A percentile compares a stretch with the other conserved stretches of the same genome.
Evolutionary conservation across 768 basidiomycete genomes (phyloP).

Genomic region (Collybia sp.): DNA sequence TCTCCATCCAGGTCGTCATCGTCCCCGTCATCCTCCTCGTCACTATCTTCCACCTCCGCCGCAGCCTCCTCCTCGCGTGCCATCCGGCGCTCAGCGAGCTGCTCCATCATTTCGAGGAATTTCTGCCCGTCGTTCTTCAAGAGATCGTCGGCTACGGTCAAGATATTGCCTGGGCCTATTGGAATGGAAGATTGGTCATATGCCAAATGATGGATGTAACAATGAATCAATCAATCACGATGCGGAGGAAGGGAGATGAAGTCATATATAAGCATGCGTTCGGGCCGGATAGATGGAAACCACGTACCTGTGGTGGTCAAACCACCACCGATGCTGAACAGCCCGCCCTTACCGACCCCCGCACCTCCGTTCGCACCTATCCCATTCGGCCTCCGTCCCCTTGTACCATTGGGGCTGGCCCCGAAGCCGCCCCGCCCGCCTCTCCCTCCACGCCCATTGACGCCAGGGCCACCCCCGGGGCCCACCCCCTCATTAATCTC

Average conservation of each 20-base stretch:
- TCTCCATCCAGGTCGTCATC: conserved; percentile 25
- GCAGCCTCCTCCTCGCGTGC: conserved; percentile 74
- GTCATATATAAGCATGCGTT: conserved; percentile 11
- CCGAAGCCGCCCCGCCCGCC: conserved; percentile 13
- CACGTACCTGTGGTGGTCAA: conserved; percentile 77
- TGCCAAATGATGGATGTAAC: too few species aligned
- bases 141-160: conserved; percentile 97
- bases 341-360: conserved; percentile 55
- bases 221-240: too few species aligned
- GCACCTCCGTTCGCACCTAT: conserved; percentile 21
- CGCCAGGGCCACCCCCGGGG: conserved; percentile 5
- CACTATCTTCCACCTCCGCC: conserved; percentile 40
- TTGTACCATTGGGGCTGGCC: conserved; percentile 15
- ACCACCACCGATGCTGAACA: conserved; percentile 77
- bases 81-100: conserved; percentile 91
- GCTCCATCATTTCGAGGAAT: conserved; percentile 99
- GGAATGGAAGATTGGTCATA: too few species aligned
- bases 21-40: conserved; percentile 38
- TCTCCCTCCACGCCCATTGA: conserved; percentile 10
- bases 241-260: not conserved
- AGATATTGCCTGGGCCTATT: conserved; percentile 83
- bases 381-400: conserved; percentile 7
- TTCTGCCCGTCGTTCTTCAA: conserved; percentile 98
- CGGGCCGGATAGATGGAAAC: conserved; percentile 1
- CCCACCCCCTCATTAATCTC: not conserved